Base-by-base conservation (phyloP, 805 yeast species). In the Wickerhamomyces silvicola region DNA sequence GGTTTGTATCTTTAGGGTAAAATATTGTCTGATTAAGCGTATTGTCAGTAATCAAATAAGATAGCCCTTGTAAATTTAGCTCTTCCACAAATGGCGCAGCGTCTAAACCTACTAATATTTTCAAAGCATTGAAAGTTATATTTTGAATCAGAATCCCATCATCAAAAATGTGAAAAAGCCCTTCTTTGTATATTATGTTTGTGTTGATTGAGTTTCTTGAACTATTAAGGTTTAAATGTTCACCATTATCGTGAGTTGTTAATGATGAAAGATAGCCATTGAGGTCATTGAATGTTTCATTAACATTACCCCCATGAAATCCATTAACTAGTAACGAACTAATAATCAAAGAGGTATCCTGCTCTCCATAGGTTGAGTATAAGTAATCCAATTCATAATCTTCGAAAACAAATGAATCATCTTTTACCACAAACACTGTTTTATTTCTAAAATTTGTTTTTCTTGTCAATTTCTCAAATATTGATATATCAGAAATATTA, bases 71-170 rank as follows among this genome's bases (percentile, higher is more conserved):
- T 32, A 83, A 71, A 27, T 72, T 63, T 11, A 85, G 43, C 45
- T 85, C 94, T n/a, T 70, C 67, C 6, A 83, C 88, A 51, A 84
- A 76, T 18, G 64, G 64, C 3, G 78, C 63, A 31, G 75, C 76
- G 37, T 76, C 69, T 27, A 77, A 50, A 0, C 83, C 86, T 32
- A 72, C 59, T 3, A 81, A 52, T 42, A 75, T 70, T 47, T 75
- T 79, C 41, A 75, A 64, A 1, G 75, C 72, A 20, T 75, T 74
- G 43, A 75, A 71, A 2, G 38, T 42, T 13, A 72, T 32, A 1
- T 35, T 21, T 0, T 40, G 52, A 18, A 41, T 35, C 18, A 57
- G 30, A 10, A 57, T 42, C 12, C 54, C 30, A 11, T 55, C 42
- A 15, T 63, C 56, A 45, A 70, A 75, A 15, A 68, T 43, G 47